phyloP scores from a whole-genome alignment of 345 rosid genomes.

The Raphanus sativus region DNA sequence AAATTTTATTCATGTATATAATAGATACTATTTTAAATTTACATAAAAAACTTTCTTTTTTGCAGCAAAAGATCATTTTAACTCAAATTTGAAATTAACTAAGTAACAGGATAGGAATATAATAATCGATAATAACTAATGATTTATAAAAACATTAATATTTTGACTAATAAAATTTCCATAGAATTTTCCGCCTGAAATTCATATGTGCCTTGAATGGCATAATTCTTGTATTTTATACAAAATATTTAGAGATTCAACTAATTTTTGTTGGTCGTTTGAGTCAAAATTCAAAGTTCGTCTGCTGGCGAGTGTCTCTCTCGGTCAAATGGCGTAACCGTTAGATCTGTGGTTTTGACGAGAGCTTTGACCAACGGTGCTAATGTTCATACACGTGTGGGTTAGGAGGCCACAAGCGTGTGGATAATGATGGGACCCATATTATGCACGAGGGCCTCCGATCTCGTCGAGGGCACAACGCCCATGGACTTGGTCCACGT shows the following conservation, averaged over 20 bases:
- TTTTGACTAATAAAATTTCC: no score
- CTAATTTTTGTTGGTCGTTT: background rate
- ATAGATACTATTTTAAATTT: no score
- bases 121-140: no score
- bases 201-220: background rate
- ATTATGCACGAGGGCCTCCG: conserved; percentile 27
- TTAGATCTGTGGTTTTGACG: background rate
- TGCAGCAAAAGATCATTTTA: no score
- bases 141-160: no score
- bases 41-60: no score
- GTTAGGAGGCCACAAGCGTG: conserved; percentile 31
- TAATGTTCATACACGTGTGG: conserved; percentile 27
- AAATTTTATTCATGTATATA: no score
- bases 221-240: no score
- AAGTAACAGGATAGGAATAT: no score
- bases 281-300: background rate
- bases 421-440: conserved; percentile 22
- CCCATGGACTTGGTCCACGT: conserved; percentile 29
- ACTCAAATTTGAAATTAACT: no score
- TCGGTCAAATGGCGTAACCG: background rate
- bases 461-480: conserved; percentile 18
- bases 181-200: no score
- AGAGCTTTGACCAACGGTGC: conserved; percentile 24
- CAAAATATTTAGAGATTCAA: background rate
- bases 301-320: background rate